phyloP scores from a whole-genome alignment of 768 basidiomycete genomes.

The Cystofilobasidium bisporidii region DNA sequence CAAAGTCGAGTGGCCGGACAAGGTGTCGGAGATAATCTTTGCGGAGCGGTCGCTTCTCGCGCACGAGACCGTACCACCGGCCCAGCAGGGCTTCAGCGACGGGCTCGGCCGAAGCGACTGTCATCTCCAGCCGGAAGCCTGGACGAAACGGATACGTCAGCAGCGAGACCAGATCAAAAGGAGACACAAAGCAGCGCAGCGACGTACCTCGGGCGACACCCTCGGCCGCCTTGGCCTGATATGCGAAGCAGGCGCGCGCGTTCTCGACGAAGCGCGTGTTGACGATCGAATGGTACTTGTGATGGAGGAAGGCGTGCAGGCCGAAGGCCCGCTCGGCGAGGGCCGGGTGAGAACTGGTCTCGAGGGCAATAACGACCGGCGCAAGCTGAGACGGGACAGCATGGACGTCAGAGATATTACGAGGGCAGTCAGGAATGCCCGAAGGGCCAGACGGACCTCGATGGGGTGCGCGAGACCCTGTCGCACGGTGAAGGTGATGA shows the following conservation, averaged over 20 bases:
- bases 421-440: conserved; percentile 6
- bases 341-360: conserved; percentile 58
- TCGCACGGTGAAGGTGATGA: conserved; percentile 82
- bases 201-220: conserved; percentile 50
- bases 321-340: conserved; percentile 67
- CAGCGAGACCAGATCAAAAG: no score
- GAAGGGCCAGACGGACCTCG: conserved; percentile 48
- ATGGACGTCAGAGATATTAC: background rate
- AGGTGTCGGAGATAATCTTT: conserved; percentile 81
- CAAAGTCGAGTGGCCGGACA: conserved; percentile 66
- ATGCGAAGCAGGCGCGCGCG: conserved; percentile 70
- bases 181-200: no score
- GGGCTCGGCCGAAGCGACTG: conserved; percentile 42
- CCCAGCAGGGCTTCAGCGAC: conserved; percentile 66
- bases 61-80: conserved; percentile 81
- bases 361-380: conserved; percentile 84
- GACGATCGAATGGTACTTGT: conserved; percentile 78
- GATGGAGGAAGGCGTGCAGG: conserved; percentile 70
- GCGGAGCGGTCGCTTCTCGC: conserved; percentile 76
- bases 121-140: conserved; percentile 17
- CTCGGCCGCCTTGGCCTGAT: conserved; percentile 55
- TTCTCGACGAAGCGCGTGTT: conserved; percentile 76
- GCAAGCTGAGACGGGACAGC: conserved; percentile 78
- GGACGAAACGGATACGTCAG: no score
- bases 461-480: conserved; percentile 94